A percentile compares a stretch with the other conserved stretches of the same genome.
phyloP scores from a whole-genome alignment of 768 basidiomycete genomes.

The Termitomyces heimii region DNA sequence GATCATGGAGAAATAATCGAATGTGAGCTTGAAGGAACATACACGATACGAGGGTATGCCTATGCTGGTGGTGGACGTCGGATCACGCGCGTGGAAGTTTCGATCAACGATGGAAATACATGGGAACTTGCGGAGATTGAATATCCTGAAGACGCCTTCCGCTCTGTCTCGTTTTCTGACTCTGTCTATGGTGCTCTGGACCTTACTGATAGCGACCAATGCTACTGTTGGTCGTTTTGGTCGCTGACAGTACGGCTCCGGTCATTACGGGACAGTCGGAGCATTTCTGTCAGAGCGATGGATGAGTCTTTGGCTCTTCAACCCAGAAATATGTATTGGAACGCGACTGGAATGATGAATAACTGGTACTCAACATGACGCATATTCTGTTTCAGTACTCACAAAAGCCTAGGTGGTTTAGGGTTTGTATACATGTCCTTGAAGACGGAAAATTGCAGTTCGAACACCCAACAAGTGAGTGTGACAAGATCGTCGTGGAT shows the following conservation, averaged over 20 bases:
- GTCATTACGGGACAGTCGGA: constrained; percentile 26
- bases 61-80: constrained; percentile 55
- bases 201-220: constrained; percentile 39
- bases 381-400: background rate
- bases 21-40: constrained; percentile 18
- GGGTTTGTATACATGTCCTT: constrained; percentile 39
- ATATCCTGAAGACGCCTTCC: constrained; percentile 48
- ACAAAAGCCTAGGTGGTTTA: constrained; percentile 42
- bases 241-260: constrained; percentile 27
- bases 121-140: constrained; percentile 38
- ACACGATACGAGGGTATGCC: constrained; percentile 49
- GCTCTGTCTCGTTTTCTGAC: constrained; percentile 27
- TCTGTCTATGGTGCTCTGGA: constrained; percentile 44
- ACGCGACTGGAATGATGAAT: constrained; percentile 59
- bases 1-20: constrained; percentile 44
- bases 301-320: constrained; percentile 48
- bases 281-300: constrained; percentile 46
- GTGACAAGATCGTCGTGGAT: background rate
- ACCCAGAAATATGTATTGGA: constrained; percentile 54
- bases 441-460: constrained; percentile 33
- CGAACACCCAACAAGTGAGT: constrained; percentile 48
- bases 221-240: constrained; percentile 65
- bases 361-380: constrained; percentile 34
- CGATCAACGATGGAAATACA: constrained; percentile 43
- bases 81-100: constrained; percentile 52